Evolutionary conservation across 768 basidiomycete species (phyloP).

Genomic region (Trametes cingulata): DNA sequence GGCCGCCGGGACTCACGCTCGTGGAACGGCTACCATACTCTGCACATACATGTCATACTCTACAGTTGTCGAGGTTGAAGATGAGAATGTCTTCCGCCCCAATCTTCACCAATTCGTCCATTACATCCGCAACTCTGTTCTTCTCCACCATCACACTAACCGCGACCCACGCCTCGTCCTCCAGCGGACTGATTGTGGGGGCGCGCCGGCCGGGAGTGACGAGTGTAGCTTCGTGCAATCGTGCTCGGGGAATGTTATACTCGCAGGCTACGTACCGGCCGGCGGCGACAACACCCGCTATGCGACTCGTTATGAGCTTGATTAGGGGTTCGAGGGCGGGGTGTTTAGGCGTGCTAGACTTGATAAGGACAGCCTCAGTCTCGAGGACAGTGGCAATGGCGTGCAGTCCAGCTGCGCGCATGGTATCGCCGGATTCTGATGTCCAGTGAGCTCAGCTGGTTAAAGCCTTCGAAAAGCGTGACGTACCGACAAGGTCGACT

Average conservation of each 20-base stretch:
- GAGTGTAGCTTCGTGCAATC: slow-evolving; percentile 57
- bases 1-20: not conserved
- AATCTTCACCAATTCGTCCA: slow-evolving; percentile 81
- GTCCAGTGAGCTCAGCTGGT: not conserved
- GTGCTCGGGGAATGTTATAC: slow-evolving; percentile 81
- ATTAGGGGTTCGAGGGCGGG: slow-evolving; percentile 67
- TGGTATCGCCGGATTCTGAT: slow-evolving; percentile 96
- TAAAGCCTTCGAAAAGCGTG: not conserved
- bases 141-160: slow-evolving; percentile 94
- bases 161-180: slow-evolving; percentile 84
- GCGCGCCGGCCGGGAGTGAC: slow-evolving; percentile 90
- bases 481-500: slow-evolving; percentile 95
- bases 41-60: slow-evolving; percentile 51
- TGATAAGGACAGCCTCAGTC: slow-evolving; percentile 92
- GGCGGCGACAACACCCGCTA: slow-evolving; percentile 90
- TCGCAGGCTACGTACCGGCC: slow-evolving; percentile 86
- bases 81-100: slow-evolving; percentile 93
- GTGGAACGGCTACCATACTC: not conserved
- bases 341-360: slow-evolving; percentile 64
- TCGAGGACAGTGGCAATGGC: slow-evolving; percentile 88
- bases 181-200: slow-evolving; percentile 84
- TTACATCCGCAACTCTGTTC: slow-evolving; percentile 72
- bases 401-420: slow-evolving; percentile 96
- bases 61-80: slow-evolving; percentile 90
- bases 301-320: slow-evolving; percentile 78